Conservation (phyloP, 2,329 filamentous ascomycete genomes). For the Fusarium agapanthi region DNA sequence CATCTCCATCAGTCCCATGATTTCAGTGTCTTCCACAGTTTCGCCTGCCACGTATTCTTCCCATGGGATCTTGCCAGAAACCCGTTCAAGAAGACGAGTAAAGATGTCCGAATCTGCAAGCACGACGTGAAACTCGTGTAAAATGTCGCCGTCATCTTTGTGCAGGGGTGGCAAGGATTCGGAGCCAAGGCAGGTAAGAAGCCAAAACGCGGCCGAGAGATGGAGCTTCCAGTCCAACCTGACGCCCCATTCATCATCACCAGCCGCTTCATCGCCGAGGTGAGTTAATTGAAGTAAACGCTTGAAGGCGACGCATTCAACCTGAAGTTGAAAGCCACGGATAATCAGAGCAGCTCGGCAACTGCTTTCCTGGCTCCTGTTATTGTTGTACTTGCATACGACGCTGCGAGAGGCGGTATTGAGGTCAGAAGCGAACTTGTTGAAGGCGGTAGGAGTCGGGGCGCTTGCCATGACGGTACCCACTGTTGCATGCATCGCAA, state of each 20-base stretch:
- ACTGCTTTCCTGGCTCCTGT: fast-evolving
- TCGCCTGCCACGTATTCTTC: not conserved
- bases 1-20: not conserved
- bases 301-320: not conserved
- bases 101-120: not conserved
- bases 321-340: not conserved
- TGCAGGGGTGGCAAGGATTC: not conserved
- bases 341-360: not conserved
- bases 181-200: not conserved
- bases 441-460: fast-evolving
- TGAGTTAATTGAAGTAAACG: not conserved
- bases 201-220: not conserved
- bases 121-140: not conserved
- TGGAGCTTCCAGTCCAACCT: not conserved
- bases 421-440: not conserved
- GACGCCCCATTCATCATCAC: not conserved
- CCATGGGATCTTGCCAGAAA: not conserved
- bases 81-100: not conserved
- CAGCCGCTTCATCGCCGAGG: not conserved
- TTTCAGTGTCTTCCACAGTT: not conserved
- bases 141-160: fast-evolving
- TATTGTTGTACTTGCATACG: not conserved
- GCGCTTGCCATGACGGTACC: not conserved
- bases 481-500: not conserved
- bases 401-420: fast-evolving